phyloP scores from a whole-genome alignment of 2,329 filamentous ascomycete species.

The Graphilbum fragrans region DNA sequence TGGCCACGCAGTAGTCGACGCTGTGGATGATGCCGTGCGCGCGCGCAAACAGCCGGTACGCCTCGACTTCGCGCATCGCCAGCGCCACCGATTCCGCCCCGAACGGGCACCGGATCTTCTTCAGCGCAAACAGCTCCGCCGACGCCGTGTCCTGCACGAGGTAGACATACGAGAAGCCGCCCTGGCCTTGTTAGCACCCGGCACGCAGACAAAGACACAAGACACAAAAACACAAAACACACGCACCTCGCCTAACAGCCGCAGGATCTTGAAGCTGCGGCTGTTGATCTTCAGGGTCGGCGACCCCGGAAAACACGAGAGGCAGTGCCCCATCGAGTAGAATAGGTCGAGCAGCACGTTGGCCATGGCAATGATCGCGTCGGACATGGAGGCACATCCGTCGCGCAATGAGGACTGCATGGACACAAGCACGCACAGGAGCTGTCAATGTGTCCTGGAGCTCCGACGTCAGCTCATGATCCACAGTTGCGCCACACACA shows the following conservation, averaged over 20 bases:
- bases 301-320: conserved; percentile 91
- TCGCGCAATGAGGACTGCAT: too few species aligned
- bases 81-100: conserved; percentile 91
- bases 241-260: conserved; percentile 77
- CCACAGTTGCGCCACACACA: too few species aligned
- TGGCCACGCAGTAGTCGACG: conserved; percentile 71
- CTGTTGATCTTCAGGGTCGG: conserved; percentile 92
- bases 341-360: conserved; percentile 79
- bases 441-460: too few species aligned
- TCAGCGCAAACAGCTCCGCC: conserved; percentile 81
- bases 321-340: conserved; percentile 86
- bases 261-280: conserved; percentile 89
- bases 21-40: conserved; percentile 78
- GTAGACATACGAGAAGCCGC: conserved; percentile 98
- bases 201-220: not conserved
- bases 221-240: not conserved
- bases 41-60: conserved; percentile 79
- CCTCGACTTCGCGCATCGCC: conserved; percentile 94
- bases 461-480: too few species aligned
- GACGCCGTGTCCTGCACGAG: conserved; percentile 84
- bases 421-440: too few species aligned
- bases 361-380: conserved; percentile 42
- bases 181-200: conserved; percentile 33
- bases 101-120: conserved; percentile 98
- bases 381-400: conserved; percentile 3